A percentile compares a stretch with the other conserved stretches of the same genome.
Evolutionary conservation across 768 basidiomycete genomes (phyloP).

Genomic region (Hygrocybe punicea): DNA sequence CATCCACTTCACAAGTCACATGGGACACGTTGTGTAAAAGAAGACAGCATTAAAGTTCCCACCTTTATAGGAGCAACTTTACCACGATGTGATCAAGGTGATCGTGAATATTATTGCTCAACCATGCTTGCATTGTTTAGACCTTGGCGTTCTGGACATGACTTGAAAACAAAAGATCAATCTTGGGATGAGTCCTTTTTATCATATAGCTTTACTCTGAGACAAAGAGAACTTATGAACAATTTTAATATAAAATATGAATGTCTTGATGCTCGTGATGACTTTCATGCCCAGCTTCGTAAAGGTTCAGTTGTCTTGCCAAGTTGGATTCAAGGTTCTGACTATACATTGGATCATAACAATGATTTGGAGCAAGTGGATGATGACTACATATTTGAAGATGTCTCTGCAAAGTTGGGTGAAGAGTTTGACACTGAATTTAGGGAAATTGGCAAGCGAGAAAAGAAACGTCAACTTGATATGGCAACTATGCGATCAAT

Average conservation of each 20-base stretch:
- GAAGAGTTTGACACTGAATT: too few species aligned
- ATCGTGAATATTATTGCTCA: conserved; percentile 29
- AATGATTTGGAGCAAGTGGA: too few species aligned
- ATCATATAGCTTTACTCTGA: conserved; percentile 10
- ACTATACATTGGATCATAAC: too few species aligned
- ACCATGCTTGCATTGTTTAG: conserved; percentile 32
- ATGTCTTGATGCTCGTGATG: conserved; percentile 28
- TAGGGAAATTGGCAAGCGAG: too few species aligned
- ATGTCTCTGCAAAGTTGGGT: too few species aligned
- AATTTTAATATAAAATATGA: conserved; percentile 36
- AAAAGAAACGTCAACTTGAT: too few species aligned
- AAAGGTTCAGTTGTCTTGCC: too few species aligned
- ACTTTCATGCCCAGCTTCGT: not conserved
- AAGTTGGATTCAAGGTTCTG: too few species aligned
- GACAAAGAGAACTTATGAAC: conserved; percentile 21
- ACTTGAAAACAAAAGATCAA: conserved; percentile 17
- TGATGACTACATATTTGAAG: too few species aligned
- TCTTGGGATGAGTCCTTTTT: conserved; percentile 28
- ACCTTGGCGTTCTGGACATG: conserved; percentile 29
- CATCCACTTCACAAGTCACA: conserved; percentile 1
- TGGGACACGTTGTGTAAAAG: not conserved
- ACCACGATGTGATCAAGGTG: conserved; percentile 30
- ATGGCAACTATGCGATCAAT: too few species aligned
- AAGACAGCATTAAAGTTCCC: conserved; percentile 12
- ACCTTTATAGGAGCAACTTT: conserved; percentile 31